Percentiles rank a stretch among this genome's conserved stretches.
These are phyloP conservation scores for Rostrohypoxylon terebratum DNA, from an alignment of 495 filamentous ascomycete genomes.

Conservation along the genomic window DNA sequence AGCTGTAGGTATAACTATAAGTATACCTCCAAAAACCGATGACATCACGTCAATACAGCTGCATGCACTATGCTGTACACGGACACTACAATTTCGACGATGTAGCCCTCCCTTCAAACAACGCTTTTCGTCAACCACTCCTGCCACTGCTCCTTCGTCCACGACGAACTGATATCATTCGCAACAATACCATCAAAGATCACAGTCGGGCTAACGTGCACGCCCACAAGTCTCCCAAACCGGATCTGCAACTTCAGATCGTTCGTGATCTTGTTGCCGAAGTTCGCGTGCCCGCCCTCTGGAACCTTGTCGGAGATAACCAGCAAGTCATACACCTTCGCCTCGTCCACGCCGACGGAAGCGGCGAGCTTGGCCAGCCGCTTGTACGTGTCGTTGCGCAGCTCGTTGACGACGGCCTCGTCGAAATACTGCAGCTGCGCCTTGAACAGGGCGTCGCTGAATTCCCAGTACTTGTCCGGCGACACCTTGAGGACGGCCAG, in stretches of 20 bases:
- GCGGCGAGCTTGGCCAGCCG: conserved; percentile 77
- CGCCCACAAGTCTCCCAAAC: conserved; percentile 77
- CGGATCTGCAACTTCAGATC: conserved; percentile 89
- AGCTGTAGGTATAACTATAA: background rate
- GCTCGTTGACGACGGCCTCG: conserved; percentile 81
- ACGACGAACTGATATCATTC: conserved; percentile 78
- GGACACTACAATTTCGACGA: background rate
- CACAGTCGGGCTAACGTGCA: conserved; percentile 92
- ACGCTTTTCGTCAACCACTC: conserved; percentile 86
- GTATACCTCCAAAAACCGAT: background rate
- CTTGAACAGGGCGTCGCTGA: conserved; percentile 77
- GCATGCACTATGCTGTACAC: background rate
- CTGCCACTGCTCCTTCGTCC: conserved; percentile 82
- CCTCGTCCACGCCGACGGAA: conserved; percentile 71
- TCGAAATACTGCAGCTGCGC: conserved; percentile 82
- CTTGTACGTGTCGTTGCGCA: conserved; percentile 84
- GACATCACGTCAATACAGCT: background rate
- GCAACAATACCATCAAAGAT: conserved; percentile 88
- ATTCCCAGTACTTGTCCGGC: conserved; percentile 80
- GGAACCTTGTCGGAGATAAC: conserved; percentile 70
- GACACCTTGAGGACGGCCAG: conserved; percentile 76
- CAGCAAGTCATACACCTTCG: conserved; percentile 71
- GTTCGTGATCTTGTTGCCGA: conserved; percentile 81
- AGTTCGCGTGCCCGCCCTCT: conserved; percentile 74
- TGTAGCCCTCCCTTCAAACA: conserved; percentile 56